phyloP scores from a whole-genome alignment of 257 asterid species.

The Jasminum sambac region DNA sequence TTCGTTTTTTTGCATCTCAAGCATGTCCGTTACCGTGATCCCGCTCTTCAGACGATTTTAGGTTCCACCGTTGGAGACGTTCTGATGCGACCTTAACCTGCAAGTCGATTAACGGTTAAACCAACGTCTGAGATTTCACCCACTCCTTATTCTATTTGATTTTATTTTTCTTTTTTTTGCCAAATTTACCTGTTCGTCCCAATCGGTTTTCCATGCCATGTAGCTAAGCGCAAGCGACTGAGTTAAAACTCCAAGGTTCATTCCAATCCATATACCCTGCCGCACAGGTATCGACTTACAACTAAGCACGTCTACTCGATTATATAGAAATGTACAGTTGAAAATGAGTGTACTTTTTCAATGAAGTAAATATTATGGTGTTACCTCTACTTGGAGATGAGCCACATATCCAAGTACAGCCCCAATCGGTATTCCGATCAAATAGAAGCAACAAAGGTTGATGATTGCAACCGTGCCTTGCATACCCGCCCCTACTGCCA shows the following conservation, averaged over 20 bases:
- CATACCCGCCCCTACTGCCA: constrained; percentile 69
- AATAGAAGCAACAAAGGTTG: constrained; percentile 54
- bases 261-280: constrained; percentile 94
- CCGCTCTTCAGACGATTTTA: constrained; percentile 52
- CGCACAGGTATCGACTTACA: not conserved
- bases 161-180: not conserved
- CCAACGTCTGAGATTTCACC: not conserved
- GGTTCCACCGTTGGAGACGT: constrained; percentile 48
- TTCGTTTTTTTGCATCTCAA: constrained; percentile 15
- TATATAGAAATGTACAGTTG: no score
- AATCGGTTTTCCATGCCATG: constrained; percentile 76
- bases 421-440: constrained; percentile 60
- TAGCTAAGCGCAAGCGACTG: constrained; percentile 67
- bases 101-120: not conserved
- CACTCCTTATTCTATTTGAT: not conserved
- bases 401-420: constrained; percentile 50
- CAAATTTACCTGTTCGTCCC: constrained; percentile 60
- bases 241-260: constrained; percentile 58
- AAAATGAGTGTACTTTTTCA: not conserved
- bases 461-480: constrained; percentile 56
- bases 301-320: not conserved
- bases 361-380: not conserved
- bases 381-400: constrained; percentile 51
- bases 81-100: constrained; percentile 29
- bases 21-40: constrained; percentile 34